Conservation (phyloP, 2,329 filamentous ascomycete genomes). For the Curvularia sp. region DNA sequence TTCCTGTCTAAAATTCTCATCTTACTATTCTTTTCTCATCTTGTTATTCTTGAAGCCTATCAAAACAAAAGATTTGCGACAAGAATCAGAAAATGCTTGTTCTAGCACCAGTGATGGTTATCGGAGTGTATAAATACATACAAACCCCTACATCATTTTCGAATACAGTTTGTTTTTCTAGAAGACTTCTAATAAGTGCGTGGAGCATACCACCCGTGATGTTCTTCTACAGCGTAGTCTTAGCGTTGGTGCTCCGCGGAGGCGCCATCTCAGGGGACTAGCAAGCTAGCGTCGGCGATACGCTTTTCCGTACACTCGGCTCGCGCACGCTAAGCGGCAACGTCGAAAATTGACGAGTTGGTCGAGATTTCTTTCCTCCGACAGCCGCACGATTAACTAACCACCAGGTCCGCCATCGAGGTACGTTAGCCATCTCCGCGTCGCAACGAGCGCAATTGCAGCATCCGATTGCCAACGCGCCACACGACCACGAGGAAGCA, state of each 20-base stretch:
- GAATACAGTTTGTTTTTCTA: background rate
- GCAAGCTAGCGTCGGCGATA: constrained; percentile 25
- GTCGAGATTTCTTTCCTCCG: constrained; percentile 21
- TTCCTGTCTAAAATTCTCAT: background rate
- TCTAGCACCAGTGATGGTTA: background rate
- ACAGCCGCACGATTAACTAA: constrained; percentile 41
- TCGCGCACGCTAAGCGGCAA: constrained; percentile 29
- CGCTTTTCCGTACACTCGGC: constrained; percentile 22
- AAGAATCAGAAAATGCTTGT: background rate
- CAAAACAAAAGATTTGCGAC: background rate
- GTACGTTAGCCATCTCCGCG: constrained; percentile 28
- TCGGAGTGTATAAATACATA: background rate
- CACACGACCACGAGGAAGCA: background rate
- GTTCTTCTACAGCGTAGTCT: background rate
- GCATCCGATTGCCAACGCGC: constrained; percentile 2
- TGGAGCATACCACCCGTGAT: background rate
- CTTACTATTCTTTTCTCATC: background rate
- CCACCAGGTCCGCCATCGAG: constrained; percentile 41
- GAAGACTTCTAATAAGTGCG: background rate
- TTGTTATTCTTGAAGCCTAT: background rate
- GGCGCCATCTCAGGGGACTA: background rate
- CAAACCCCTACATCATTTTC: background rate
- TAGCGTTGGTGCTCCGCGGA: background rate
- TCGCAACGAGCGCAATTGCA: constrained; percentile 20
- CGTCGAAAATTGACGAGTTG: constrained; percentile 22